These are phyloP conservation scores for Pyrus communis DNA, from an alignment of 306 rosid genomes.

Conservation along the genomic window DNA sequence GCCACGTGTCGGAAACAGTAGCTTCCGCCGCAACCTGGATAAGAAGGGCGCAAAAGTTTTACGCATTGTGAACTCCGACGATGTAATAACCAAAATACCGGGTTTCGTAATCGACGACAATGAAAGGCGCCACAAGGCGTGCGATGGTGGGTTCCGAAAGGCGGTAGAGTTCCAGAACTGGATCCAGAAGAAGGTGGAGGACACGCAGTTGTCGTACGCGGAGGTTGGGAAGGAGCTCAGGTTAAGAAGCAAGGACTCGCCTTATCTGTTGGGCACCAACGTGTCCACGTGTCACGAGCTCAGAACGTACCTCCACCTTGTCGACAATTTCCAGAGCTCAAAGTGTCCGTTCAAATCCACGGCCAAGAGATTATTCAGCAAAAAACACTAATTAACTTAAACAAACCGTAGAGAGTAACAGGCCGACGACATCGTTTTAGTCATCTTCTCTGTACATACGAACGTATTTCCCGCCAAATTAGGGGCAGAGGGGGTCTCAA, in stretches of 20 bases:
- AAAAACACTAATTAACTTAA: background rate
- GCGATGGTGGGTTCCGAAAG: background rate
- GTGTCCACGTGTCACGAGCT: constrained; percentile 66
- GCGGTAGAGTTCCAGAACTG: constrained; percentile 24
- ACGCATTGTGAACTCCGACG: constrained; percentile 66
- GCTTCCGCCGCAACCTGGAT: constrained; percentile 39
- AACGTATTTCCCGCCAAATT: background rate
- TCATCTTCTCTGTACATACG: background rate
- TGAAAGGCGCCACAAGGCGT: background rate
- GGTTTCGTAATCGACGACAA: constrained; percentile 40
- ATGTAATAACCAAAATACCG: constrained; percentile 53
- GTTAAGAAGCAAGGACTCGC: constrained; percentile 53
- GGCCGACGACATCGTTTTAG: background rate
- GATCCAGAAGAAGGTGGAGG: constrained; percentile 46
- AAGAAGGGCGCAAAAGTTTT: constrained; percentile 41
- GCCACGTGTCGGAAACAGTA: constrained; percentile 62
- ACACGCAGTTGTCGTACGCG: constrained; percentile 52
- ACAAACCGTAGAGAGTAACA: background rate
- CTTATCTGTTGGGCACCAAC: constrained; percentile 35
- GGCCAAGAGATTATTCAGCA: constrained; percentile 30
- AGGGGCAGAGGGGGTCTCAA: background rate
- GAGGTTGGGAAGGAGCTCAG: constrained; percentile 72
- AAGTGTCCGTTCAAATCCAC: constrained; percentile 50
- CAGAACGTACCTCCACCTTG: constrained; percentile 61
- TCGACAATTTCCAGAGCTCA: constrained; percentile 56